These are phyloP conservation scores for Podila horticola DNA, from an alignment of 192 early-diverging fungal genomes.

Conservation along the genomic window DNA sequence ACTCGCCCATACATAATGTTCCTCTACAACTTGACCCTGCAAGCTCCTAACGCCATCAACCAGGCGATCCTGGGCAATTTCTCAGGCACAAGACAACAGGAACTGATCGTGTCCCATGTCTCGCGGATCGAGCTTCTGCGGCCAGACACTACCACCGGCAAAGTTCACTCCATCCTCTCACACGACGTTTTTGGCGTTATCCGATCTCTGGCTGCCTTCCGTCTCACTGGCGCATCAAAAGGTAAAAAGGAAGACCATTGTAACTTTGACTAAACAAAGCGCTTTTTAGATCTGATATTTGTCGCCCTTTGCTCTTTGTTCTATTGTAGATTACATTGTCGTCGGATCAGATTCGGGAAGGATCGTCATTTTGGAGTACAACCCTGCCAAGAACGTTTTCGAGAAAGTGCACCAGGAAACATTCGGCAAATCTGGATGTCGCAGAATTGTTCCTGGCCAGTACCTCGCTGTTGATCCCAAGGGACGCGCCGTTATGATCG, in stretches of 20 bases:
- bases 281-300: background rate
- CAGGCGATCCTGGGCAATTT: slow-evolving; percentile 91
- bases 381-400: slow-evolving; percentile 76
- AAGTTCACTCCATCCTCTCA: slow-evolving; percentile 75
- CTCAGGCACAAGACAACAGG: slow-evolving; percentile 90
- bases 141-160: slow-evolving; percentile 83
- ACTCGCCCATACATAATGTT: slow-evolving; percentile 55
- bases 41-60: slow-evolving; percentile 82
- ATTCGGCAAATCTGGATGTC: slow-evolving; percentile 91
- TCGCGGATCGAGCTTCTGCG: slow-evolving; percentile 84
- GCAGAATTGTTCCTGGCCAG: slow-evolving; percentile 93
- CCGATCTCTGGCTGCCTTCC: slow-evolving; percentile 83
- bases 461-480: slow-evolving; percentile 96
- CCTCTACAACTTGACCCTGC: slow-evolving; percentile 93
- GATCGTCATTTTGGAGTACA: slow-evolving; percentile 91
- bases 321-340: slow-evolving; percentile 84
- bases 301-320: background rate
- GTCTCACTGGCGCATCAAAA: slow-evolving; percentile 89
- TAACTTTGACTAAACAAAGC: too few species aligned
- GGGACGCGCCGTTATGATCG: slow-evolving; percentile 95
- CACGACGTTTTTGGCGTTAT: slow-evolving; percentile 89
- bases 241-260: slow-evolving; percentile 56
- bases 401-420: slow-evolving; percentile 90
- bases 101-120: slow-evolving; percentile 82
- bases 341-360: slow-evolving; percentile 92